phyloP scores from a whole-genome alignment of 73 alveolate genomes.

The Paramecium primaurelia region DNA sequence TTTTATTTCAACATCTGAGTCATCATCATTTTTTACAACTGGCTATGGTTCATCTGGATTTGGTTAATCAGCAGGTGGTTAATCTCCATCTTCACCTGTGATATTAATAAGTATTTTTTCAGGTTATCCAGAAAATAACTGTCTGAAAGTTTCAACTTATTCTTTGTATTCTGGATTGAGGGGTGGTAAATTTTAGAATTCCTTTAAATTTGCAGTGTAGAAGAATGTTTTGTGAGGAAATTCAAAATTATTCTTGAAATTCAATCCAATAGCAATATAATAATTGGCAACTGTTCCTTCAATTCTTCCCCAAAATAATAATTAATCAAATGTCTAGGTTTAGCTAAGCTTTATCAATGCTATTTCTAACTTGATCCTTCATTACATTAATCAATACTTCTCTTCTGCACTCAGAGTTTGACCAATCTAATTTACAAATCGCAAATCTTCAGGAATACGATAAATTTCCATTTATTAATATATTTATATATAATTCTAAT shows the following conservation, averaged over 20 bases:
- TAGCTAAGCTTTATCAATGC: conserved; percentile 33
- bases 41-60: conserved; percentile 59
- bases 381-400: conserved; percentile 16
- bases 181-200: conserved; percentile 74
- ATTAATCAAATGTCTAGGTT: conserved; percentile 69
- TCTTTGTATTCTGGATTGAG: conserved; percentile 64
- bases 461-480: conserved; percentile 53
- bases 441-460: conserved; percentile 53
- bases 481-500: neutral
- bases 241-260: conserved; percentile 87
- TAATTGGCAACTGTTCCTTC: conserved; percentile 94
- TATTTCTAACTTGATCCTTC: conserved; percentile 50
- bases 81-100: conserved; percentile 69
- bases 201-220: conserved; percentile 74
- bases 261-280: conserved; percentile 88
- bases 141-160: conserved; percentile 67
- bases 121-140: conserved; percentile 68
- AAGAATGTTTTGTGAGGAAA: conserved; percentile 93
- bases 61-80: conserved; percentile 62
- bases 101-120: conserved; percentile 59
- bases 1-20: conserved; percentile 77
- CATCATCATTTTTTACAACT: conserved; percentile 66
- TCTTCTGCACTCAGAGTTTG: conserved; percentile 55
- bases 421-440: conserved; percentile 54
- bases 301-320: conserved; percentile 97